Evolutionary conservation across 176 grass and related monocot species (phyloP).

Genomic region (Hordeum vulgare): DNA sequence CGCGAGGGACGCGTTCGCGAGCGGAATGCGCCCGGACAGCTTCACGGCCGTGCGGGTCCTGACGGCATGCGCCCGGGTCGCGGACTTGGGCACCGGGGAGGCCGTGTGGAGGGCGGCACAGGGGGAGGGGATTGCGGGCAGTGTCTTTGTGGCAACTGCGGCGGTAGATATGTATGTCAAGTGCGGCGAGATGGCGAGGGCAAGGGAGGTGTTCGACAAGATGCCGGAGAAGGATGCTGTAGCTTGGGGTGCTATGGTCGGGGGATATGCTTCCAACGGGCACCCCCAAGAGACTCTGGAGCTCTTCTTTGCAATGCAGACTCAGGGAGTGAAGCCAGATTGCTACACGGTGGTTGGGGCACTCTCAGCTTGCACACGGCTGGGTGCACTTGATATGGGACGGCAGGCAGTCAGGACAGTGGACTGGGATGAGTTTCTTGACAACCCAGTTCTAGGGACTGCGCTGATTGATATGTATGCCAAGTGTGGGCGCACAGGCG

Average conservation of each 20-base stretch:
- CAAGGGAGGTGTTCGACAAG: constrained; percentile 40
- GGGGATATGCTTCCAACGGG: constrained; percentile 54
- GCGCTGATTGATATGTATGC: constrained; percentile 65
- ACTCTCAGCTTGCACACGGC: constrained; percentile 48
- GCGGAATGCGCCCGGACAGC: constrained; percentile 42
- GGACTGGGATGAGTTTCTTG: constrained; percentile 42
- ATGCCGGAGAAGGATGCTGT: constrained; percentile 49
- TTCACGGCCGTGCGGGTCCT: constrained; percentile 45
- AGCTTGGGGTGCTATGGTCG: constrained; percentile 59
- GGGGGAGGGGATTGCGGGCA: constrained; percentile 10
- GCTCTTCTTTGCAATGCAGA: constrained; percentile 51
- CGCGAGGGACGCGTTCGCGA: constrained; percentile 8
- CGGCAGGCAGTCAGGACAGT: not conserved
- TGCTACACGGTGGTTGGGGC: constrained; percentile 43
- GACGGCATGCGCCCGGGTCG: constrained; percentile 37
- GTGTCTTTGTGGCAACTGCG: constrained; percentile 46
- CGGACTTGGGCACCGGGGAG: constrained; percentile 38
- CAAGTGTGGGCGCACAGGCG: constrained; percentile 48
- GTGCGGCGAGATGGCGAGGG: constrained; percentile 47
- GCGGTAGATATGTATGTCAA: constrained; percentile 52
- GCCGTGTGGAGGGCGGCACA: constrained; percentile 16
- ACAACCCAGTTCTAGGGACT: constrained; percentile 51
- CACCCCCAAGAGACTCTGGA: constrained; percentile 48
- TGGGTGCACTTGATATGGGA: constrained; percentile 55
- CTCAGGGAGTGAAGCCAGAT: constrained; percentile 27